A percentile compares a stretch with the other conserved stretches of the same genome.
These are phyloP conservation scores for Trichoderma sp. DNA, from an alignment of 2,329 filamentous ascomycete species.

Conservation along the genomic window DNA sequence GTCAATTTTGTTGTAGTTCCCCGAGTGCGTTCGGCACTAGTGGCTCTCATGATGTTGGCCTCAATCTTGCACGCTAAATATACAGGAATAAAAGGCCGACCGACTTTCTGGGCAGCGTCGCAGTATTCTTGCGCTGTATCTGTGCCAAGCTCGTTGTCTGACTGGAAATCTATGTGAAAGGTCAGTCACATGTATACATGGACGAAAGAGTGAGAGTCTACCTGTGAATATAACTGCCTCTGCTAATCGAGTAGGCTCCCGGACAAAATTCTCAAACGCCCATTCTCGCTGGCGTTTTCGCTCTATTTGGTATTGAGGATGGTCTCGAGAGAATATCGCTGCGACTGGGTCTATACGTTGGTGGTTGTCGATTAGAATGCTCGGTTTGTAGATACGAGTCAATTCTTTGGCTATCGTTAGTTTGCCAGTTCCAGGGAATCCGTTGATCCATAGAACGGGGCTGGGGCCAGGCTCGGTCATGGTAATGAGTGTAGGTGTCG, in stretches of 20 bases:
- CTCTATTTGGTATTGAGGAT: not conserved
- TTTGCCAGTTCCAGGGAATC: not conserved
- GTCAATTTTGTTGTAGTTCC: not conserved
- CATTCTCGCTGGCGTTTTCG: not conserved
- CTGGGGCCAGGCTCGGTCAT: not conserved
- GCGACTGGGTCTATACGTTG: not conserved
- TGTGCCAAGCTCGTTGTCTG: not conserved
- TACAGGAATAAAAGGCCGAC: not conserved
- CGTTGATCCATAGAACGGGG: slow-evolving; percentile 3
- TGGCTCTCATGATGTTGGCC: not conserved
- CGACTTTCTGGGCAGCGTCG: not conserved
- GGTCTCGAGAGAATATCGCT: not conserved
- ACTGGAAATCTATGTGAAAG: not conserved
- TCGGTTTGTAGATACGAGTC: not conserved
- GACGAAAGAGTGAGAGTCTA: not conserved
- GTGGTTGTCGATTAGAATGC: not conserved
- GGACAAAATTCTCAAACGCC: not conserved
- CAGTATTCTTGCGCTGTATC: not conserved
- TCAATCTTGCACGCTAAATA: not conserved
- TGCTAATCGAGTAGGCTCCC: not conserved
- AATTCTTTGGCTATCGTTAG: not conserved
- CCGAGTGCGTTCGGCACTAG: not conserved
- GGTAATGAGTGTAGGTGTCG: not conserved
- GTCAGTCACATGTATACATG: not conserved
- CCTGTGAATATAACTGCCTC: not conserved